Evolutionary conservation across 805 yeast species (phyloP), one percentile per base, ranked within the genome.

Genomic region (Wickerhamomyces chambardii): DNA sequence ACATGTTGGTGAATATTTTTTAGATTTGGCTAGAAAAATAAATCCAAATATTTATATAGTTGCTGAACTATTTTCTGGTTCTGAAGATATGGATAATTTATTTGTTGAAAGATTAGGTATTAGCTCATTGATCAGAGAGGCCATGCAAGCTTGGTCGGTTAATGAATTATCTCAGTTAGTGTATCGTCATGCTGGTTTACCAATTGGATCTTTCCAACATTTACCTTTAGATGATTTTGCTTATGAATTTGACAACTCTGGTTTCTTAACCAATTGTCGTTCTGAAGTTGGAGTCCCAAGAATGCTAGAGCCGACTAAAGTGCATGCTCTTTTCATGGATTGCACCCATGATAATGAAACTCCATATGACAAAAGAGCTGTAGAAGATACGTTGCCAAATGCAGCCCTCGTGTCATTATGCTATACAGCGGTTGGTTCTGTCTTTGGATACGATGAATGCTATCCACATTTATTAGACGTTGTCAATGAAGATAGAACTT

Each of bases 331-430:
- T 47, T 82, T 90, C 47, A 90, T 92, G 97, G 97, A 92, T 53
- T 90, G 97, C 51, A 89, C 97, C 2, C 98, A 90, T 56, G 98
- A 90, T 56, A 90, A 90, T 52, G 92, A 87, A 59, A 80, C 78
- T 16, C 95, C 97, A 2, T 71, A 68, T 30, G 94, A 90, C 47
- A 86, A 83, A 59, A 75, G 97, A 53, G 87, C 96, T 0, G 81
- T 85, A 2, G 96, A 89, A 52, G 98, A 90, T 51, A 89, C 97
- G 0, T 66, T 90, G 30, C 95, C 97, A 9, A 90, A 83, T 49
- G 97, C 97, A 4, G 98, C 96, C 0, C 65, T 90, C 35, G 97
- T 92, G 4, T 80, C 97, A 0, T 73, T 90, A 54, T 89, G 97
- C 49, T 77, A 94, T 1, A 84, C 95, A 35, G 95, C 97, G 2